Base-by-base conservation (phyloP, 768 basidiomycete genomes). In the Tylopilus plumbeoviolaceoides region DNA sequence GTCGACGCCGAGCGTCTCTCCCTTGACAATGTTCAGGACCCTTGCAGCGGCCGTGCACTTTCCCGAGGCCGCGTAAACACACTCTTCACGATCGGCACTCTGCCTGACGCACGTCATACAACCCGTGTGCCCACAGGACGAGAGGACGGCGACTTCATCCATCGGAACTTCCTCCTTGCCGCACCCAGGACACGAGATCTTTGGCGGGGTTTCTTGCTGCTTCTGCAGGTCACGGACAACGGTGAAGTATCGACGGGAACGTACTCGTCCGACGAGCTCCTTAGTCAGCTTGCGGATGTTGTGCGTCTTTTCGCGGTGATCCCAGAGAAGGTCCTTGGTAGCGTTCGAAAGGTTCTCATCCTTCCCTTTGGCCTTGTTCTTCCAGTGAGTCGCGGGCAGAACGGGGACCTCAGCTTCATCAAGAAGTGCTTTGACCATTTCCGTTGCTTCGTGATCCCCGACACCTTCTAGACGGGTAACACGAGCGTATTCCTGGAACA, bases 71-170 rank as follows among this genome's bases (percentile, higher is more conserved):
- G 83, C 81, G 59, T 88, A 85, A 25, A 94, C 84, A 61, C 93
- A 97, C 61, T 87, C 84, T 65, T 93, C 89, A 46, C 76, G 79
- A 55, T 85, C 83, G 3, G 93, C 92, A 40, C 81, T 82, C 17
- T 74, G 70, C 55, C 73, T 78, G 57, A 97, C 88, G 63, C 91
- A 94, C 3, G 75, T 69, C 59, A 81, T 67, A 62, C 91, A 94
- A 4, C 94, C 92, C 63, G 82, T 84, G 66, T 98, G 94, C 8
- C 94, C 94, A 59, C 94, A 98, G 20, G 91, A 92, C 5, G 93
- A 95, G 31, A 95, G 76, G 4, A 97, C 86, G 20, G 91, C 87
- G 51, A 91, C 75, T 48, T 93, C 87, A 10, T 76, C 72, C 57
- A 85, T 75, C 2, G 81, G 81, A 35, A 89, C 69, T 51, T 73